Evolutionary conservation across 2,329 filamentous ascomycete species (phyloP), one percentile per base, ranked within the genome.

Genomic region (Tympanopsis confertula): DNA sequence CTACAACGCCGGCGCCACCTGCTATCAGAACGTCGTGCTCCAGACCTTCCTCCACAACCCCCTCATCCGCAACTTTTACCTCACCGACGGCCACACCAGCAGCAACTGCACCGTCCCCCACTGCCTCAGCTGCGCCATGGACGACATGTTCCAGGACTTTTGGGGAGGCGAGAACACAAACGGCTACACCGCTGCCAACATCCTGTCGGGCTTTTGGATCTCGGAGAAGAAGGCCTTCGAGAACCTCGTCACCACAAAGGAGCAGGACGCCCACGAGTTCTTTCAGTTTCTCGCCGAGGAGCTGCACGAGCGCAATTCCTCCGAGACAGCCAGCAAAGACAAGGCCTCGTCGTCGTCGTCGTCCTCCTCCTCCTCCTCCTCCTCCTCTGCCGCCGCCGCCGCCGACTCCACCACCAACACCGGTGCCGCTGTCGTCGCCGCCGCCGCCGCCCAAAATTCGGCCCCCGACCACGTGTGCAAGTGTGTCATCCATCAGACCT

Each of bases 1-100:
- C 42, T 95, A 94, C 60, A 98, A 96, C 53, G 89, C 94, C 56
- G 91, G 89, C n/a, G 87, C 93, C 41, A 96, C 91, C 10, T 98
- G 89, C 64, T 98, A 95, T 60, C 89, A 96, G 71, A 94, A 91
- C 49, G 89, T 95, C 20, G 87, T 96, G 35, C 69, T 98, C 13
- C 91, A 96, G 57, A 87, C 83, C 40, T 78, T 98, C 48, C 74
- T 96, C 39, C 89, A 95, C 62, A 95, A 96, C 53, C 89, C 89
- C 1, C 71, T 95, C 33, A 72, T 98, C 20, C 79, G 86, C 42
- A 88, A 89, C 48, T 96, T 86, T 58, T 96, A 94, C 56, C 78
- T 98, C 4, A 81, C 83, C 29, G 88, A 94, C 54, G 86, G 88
- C 1, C 89, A 98, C 57, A 80, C 82, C 49, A 80, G 77, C 39